Percentiles rank a stretch among this genome's conserved stretches.
These are phyloP conservation scores for Suillus ampliporus DNA, from an alignment of 768 basidiomycete species.

Conservation along the genomic window DNA sequence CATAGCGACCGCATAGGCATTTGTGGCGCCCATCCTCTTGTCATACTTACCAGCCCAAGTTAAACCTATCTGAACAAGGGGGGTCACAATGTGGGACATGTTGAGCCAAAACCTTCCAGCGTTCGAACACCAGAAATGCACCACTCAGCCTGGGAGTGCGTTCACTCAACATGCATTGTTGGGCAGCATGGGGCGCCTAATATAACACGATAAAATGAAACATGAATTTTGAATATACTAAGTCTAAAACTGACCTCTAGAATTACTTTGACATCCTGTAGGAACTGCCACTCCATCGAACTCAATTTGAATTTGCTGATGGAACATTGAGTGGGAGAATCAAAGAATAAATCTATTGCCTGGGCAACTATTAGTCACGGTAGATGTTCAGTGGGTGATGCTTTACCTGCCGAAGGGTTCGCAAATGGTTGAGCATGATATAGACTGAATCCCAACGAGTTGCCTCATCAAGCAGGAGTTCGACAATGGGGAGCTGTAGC, in stretches of 20 bases:
- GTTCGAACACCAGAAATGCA: background rate
- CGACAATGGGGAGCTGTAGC: conserved; percentile 1
- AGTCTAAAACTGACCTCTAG: conserved; percentile 13
- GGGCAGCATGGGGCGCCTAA: conserved; percentile 2
- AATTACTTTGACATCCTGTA: conserved; percentile 10
- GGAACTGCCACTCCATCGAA: conserved; percentile 4
- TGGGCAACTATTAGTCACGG: background rate
- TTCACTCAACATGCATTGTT: conserved; percentile 8
- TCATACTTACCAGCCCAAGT: conserved; percentile 3
- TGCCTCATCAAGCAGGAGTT: conserved; percentile 35
- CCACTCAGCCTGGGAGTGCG: conserved; percentile 10
- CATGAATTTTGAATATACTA: background rate
- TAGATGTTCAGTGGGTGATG: background rate
- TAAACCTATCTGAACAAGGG: conserved; percentile 3
- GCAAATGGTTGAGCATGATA: conserved; percentile 37
- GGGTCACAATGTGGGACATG: conserved; percentile 1
- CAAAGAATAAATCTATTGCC: conserved; percentile 12
- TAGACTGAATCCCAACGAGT: conserved; percentile 47
- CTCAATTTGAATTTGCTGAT: background rate
- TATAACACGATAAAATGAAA: background rate
- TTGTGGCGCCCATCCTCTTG: background rate
- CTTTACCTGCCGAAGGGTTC: conserved; percentile 12
- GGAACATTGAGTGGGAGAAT: background rate
- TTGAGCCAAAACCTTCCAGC: conserved; percentile 3
- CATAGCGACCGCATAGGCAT: background rate